phyloP scores from a whole-genome alignment of 345 rosid species.

The Turnera subulata region DNA sequence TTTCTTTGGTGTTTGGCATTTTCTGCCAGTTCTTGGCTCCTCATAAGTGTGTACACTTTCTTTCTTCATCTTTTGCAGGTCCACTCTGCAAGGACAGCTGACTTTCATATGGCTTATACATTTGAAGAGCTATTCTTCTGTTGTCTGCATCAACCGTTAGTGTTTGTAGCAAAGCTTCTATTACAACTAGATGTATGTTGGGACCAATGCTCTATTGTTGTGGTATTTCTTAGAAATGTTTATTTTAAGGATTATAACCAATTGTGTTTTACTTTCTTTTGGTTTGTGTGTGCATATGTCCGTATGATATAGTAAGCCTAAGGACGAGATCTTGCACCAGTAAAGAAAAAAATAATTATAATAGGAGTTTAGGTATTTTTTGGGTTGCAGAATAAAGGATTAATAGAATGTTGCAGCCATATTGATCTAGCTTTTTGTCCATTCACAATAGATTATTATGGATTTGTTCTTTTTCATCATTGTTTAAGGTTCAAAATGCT shows the following conservation, averaged over 20 bases:
- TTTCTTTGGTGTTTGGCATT: slow-evolving; percentile 38
- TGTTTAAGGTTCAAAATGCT: slow-evolving; percentile 11
- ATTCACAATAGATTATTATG: no score
- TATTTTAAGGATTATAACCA: slow-evolving; percentile 16
- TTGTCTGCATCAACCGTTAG: slow-evolving; percentile 41
- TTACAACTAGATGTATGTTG: slow-evolving; percentile 58
- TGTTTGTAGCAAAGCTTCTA: slow-evolving; percentile 51
- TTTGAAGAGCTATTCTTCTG: slow-evolving; percentile 46
- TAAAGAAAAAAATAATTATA: not conserved
- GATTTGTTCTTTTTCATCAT: not conserved
- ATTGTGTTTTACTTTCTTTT: slow-evolving; percentile 2
- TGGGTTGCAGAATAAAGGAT: slow-evolving; percentile 1
- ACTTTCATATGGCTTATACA: slow-evolving; percentile 39
- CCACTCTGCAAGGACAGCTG: slow-evolving; percentile 36
- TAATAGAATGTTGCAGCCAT: not conserved
- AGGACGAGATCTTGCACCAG: no score
- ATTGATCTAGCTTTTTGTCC: not conserved
- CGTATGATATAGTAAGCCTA: no score
- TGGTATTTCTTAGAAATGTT: slow-evolving; percentile 16
- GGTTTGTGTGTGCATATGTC: not conserved
- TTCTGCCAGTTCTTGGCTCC: slow-evolving; percentile 36
- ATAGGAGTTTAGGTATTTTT: slow-evolving; percentile 4
- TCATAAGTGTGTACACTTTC: slow-evolving; percentile 39
- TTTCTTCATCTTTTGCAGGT: slow-evolving; percentile 65
- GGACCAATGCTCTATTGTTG: slow-evolving; percentile 34